phyloP scores from a whole-genome alignment of 179 eudicot genomes.

The Corrigiola litoralis region DNA sequence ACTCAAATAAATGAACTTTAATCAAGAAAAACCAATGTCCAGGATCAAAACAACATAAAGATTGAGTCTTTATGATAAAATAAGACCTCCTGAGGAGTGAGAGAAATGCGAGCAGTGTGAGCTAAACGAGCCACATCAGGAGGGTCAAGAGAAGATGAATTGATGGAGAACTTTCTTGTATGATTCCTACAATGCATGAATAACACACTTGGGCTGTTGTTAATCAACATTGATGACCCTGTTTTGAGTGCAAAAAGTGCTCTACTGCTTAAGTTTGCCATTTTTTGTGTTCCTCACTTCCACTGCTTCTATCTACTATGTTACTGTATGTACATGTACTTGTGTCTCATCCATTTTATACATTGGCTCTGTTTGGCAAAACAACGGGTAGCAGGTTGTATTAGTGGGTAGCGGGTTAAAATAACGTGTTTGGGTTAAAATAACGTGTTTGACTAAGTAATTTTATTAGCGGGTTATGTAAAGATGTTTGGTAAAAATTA shows the following conservation, averaged over 20 bases:
- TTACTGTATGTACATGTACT: background rate
- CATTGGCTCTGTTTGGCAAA: too few species aligned
- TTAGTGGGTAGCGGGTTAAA: too few species aligned
- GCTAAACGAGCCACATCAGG: constrained; percentile 74
- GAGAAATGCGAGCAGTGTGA: constrained; percentile 80
- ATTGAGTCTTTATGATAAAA: background rate
- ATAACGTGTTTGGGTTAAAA: too few species aligned
- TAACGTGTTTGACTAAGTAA: too few species aligned
- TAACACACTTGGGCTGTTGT: background rate
- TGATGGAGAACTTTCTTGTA: constrained; percentile 13
- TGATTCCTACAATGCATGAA: background rate
- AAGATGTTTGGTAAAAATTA: too few species aligned
- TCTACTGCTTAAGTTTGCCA: constrained; percentile 20
- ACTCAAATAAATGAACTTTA: background rate
- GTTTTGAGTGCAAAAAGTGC: constrained; percentile 9
- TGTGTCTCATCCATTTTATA: background rate
- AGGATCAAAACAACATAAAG: background rate
- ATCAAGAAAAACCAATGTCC: background rate
- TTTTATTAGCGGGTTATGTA: too few species aligned
- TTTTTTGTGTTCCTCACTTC: background rate
- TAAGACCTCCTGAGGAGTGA: constrained; percentile 60
- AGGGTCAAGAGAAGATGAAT: constrained; percentile 50
- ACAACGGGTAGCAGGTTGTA: too few species aligned
- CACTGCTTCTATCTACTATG: background rate
- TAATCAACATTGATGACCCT: constrained; percentile 8